Percentiles rank a stretch among this genome's conserved stretches.
These are phyloP conservation scores for Cubamyces sp. DNA, from an alignment of 768 basidiomycete species.

Conservation along the genomic window DNA sequence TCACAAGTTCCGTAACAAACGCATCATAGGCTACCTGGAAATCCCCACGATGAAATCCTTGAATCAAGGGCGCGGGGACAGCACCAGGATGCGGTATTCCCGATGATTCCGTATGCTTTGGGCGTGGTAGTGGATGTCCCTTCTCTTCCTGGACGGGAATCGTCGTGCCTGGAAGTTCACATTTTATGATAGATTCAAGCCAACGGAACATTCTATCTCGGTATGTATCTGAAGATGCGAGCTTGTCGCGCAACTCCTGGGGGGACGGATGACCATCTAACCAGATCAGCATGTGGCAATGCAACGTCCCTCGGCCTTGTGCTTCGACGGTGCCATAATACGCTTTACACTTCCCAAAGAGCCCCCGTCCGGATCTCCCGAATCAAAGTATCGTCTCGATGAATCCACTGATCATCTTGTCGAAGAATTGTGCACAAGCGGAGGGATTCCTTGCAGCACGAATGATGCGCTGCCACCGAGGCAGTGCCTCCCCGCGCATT, in stretches of 20 bases:
- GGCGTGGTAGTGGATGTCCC: not conserved
- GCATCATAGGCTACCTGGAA: not conserved
- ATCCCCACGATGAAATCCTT: too few species aligned
- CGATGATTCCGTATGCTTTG: too few species aligned
- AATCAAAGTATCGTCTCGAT: not conserved
- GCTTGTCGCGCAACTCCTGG: constrained; percentile 18
- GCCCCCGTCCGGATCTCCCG: not conserved
- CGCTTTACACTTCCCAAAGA: constrained; percentile 3
- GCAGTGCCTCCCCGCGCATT: not conserved
- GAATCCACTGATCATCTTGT: constrained; percentile 5
- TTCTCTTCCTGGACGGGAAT: not conserved
- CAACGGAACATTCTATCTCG: not conserved
- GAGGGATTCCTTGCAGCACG: not conserved
- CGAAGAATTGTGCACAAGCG: not conserved
- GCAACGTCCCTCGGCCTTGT: constrained; percentile 25
- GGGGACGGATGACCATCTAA: constrained; percentile 31
- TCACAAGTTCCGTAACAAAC: not conserved
- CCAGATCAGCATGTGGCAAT: constrained; percentile 39
- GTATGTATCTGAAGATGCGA: constrained; percentile 4
- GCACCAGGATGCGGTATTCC: not conserved
- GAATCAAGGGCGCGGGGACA: too few species aligned
- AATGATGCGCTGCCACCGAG: not conserved
- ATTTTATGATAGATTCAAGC: not conserved
- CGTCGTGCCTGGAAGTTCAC: not conserved
- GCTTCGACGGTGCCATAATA: constrained; percentile 35